Evolutionary conservation across 768 basidiomycete species (phyloP).

Genomic region (Hygrocybe coccinea): DNA sequence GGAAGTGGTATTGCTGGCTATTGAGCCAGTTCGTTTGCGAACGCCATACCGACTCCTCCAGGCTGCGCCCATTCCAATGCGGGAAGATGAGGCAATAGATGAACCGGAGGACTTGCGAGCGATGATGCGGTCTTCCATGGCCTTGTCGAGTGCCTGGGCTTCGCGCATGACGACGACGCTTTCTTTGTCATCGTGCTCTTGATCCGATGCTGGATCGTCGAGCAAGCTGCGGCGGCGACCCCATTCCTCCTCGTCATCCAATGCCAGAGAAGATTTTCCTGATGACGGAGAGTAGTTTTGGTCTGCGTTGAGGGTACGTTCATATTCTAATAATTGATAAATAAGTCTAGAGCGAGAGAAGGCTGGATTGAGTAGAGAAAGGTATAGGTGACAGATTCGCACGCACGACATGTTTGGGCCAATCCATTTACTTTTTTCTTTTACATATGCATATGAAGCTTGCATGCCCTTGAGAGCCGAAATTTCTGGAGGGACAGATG

Average conservation of each 20-base stretch:
- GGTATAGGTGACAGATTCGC: slow-evolving; percentile 11
- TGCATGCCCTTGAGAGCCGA: slow-evolving; percentile 85
- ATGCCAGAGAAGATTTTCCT: slow-evolving; percentile 48
- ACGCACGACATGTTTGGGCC: slow-evolving; percentile 95
- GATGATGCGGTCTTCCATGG: slow-evolving; percentile 79
- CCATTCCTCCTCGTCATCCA: slow-evolving; percentile 79
- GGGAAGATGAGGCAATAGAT: slow-evolving; percentile 43
- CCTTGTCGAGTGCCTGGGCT: slow-evolving; percentile 78
- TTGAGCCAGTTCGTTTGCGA: slow-evolving; percentile 69
- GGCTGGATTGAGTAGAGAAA: neutral
- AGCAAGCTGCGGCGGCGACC: slow-evolving; percentile 58
- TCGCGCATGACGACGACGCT: slow-evolving; percentile 62
- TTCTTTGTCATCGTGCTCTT: slow-evolving; percentile 50
- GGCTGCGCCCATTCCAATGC: slow-evolving; percentile 60
- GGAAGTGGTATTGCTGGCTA: slow-evolving; percentile 63
- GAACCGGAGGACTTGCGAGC: slow-evolving; percentile 67
- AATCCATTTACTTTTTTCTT: slow-evolving; percentile 80
- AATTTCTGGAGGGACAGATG: slow-evolving; percentile 66
- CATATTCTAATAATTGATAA: slow-evolving; percentile 90
- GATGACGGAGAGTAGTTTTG: slow-evolving; percentile 47
- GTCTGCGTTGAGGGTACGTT: slow-evolving; percentile 60
- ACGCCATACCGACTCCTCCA: slow-evolving; percentile 59
- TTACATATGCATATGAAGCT: slow-evolving; percentile 83
- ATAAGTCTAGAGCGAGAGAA: slow-evolving; percentile 50
- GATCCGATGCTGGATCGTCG: slow-evolving; percentile 51